Evolutionary conservation across 2,329 filamentous ascomycete species (phyloP).

Genomic region (Phaeosphaeriaceae sp.): DNA sequence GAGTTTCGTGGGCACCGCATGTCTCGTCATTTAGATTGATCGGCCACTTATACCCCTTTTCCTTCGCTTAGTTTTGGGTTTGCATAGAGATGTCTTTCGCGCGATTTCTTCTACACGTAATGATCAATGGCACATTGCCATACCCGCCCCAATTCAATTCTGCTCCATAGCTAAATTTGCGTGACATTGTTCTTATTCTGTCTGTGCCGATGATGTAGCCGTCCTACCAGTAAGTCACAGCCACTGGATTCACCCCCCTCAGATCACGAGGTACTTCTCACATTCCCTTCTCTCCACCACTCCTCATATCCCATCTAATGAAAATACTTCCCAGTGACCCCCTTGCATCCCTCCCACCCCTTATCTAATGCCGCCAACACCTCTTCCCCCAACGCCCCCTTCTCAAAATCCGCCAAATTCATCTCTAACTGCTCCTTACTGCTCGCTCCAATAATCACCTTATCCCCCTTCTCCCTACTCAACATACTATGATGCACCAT

Average conservation of each 20-base stretch:
- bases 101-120: neutral
- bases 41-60: constrained; percentile 30
- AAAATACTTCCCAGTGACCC: constrained; percentile 20
- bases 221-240: neutral
- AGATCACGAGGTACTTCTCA: no score
- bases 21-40: constrained; percentile 15
- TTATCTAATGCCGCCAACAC: constrained; percentile 76
- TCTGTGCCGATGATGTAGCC: neutral
- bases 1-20: neutral
- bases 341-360: constrained; percentile 67
- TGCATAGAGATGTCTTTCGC: neutral
- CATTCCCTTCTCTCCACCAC: neutral
- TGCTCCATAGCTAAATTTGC: neutral
- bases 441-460: constrained; percentile 65
- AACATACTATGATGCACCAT: constrained; percentile 54
- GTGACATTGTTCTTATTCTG: no score
- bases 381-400: constrained; percentile 75
- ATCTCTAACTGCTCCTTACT: constrained; percentile 61
- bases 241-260: neutral
- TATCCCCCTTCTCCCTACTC: constrained; percentile 62
- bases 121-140: neutral
- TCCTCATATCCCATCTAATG: constrained; percentile 6
- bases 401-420: constrained; percentile 64
- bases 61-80: constrained; percentile 4
- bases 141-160: neutral